Evolutionary conservation across 306 rosid genomes (phyloP).

Genomic region (Ammopiptanthus mongolicus): DNA sequence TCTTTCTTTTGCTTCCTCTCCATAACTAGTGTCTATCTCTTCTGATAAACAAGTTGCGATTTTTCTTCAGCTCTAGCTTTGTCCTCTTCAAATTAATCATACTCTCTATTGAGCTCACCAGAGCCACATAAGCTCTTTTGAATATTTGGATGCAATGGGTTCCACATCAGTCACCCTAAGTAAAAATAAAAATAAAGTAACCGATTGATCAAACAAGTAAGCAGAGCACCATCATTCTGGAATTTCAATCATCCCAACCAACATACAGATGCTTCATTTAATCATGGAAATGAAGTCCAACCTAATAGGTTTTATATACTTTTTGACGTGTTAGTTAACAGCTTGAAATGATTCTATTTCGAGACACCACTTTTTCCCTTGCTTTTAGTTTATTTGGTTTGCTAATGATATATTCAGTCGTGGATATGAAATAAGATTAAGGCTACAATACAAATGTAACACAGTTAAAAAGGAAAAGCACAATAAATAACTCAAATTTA

Average conservation of each 20-base stretch:
- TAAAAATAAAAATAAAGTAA: neutral
- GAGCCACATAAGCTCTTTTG: slow-evolving; percentile 39
- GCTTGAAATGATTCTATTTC: too few species aligned
- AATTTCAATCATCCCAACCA: neutral
- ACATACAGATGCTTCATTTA: neutral
- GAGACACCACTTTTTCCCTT: too few species aligned
- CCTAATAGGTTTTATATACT: too few species aligned
- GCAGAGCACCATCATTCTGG: neutral
- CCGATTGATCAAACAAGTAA: neutral
- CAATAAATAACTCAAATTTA: too few species aligned
- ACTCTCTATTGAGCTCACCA: too few species aligned
- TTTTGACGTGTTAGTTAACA: too few species aligned
- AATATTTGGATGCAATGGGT: slow-evolving; percentile 69
- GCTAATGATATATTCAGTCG: too few species aligned
- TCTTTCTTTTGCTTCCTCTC: slow-evolving; percentile 78
- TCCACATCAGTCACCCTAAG: slow-evolving; percentile 64
- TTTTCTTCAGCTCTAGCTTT: slow-evolving; percentile 66
- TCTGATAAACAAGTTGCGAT: slow-evolving; percentile 60
- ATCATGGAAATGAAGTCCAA: too few species aligned
- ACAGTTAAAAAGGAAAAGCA: too few species aligned
- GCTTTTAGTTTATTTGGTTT: too few species aligned
- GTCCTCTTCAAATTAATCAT: slow-evolving; percentile 50
- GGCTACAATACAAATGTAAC: too few species aligned
- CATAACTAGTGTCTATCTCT: slow-evolving; percentile 51
- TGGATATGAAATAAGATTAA: too few species aligned